These are phyloP conservation scores for Phytophthora uliginosa DNA, from an alignment of 352 stramenopile genomes.

Conservation along the genomic window DNA sequence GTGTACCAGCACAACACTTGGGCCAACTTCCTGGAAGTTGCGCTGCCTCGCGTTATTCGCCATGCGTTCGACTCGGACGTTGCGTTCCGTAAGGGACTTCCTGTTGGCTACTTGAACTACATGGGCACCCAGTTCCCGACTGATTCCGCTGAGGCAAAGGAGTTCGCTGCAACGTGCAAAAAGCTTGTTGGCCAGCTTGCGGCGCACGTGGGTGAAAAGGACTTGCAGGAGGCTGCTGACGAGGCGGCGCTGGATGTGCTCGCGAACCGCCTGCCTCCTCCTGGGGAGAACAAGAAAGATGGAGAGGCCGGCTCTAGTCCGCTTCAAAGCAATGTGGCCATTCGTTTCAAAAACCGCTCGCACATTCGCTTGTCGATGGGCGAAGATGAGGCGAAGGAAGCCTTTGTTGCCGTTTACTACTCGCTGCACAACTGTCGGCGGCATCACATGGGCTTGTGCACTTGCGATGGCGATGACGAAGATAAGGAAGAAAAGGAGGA, in stretches of 20 bases:
- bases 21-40: constrained; percentile 90
- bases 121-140: constrained; percentile 74
- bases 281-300: constrained; percentile 18
- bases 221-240: constrained; percentile 79
- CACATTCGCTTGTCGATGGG: constrained; percentile 76
- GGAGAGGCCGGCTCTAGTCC: constrained; percentile 45
- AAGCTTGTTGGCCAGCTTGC: constrained; percentile 63
- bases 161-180: constrained; percentile 62
- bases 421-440: constrained; percentile 79
- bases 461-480: constrained; percentile 52
- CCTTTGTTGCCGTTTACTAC: constrained; percentile 77
- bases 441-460: constrained; percentile 89
- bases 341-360: constrained; percentile 79
- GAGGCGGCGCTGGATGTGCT: constrained; percentile 83
- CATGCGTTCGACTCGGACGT: constrained; percentile 85
- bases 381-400: constrained; percentile 67
- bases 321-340: constrained; percentile 50
- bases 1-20: constrained; percentile 92
- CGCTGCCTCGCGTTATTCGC: constrained; percentile 78
- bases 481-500: constrained; percentile 32
- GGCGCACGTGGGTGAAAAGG: constrained; percentile 51
- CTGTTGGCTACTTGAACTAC: constrained; percentile 77
- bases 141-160: constrained; percentile 51
- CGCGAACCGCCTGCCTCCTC: constrained; percentile 76
- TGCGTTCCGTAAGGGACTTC: constrained; percentile 75